Evolutionary conservation across 805 yeast species (phyloP), one percentile per base, ranked within the genome.

Genomic region (Saturnispora sekii): DNA sequence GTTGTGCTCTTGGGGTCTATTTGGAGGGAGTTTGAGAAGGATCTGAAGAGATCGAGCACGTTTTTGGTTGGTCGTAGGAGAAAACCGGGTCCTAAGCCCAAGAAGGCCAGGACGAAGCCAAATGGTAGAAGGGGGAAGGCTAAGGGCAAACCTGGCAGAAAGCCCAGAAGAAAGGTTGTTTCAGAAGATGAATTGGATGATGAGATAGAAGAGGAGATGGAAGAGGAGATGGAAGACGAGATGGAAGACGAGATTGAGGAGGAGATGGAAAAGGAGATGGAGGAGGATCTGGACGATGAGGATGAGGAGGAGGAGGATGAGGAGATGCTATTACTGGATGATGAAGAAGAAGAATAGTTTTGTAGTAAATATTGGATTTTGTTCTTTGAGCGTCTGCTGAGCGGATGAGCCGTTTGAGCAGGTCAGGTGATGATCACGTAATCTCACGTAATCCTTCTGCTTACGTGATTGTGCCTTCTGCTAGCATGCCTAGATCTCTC

Each of bases 1-100:
- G 74, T 76, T 44, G 84, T 96, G 2, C 68, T 93, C 53, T 66
- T 93, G 43, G 76, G 81, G 2, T 77, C 88, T 51, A 70, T 93
- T 36, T 74, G 81, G 44, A 80, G 79, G 53, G 98, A 93, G 59
- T 65, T 68, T 43, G 82, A 76, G 48, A 65, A 32, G 17, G 45
- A 43, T 15, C 38, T 37, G n/a, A 43, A 43, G 28, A 17, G 41
- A 28, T 28, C 45, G 1, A 37, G 40, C 10, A 36, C 21, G 18
- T 31, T 18, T 5, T n/a, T 28, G 5, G 15, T 14, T 18, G 18
- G 28, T 7, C 35, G 4, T 26, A 43, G 16, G 41, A 35, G 33
- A 16, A 35, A 35, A 11, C 31, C 29, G 3, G 31, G 28, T 6
- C 34, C 41, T 12, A 38, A 29, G 34, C 28, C 36, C 3, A 40